A percentile compares a stretch with the other conserved stretches of the same genome.
Evolutionary conservation across 352 stramenopile species (phyloP).

Genomic region (Pythium periplocum): DNA sequence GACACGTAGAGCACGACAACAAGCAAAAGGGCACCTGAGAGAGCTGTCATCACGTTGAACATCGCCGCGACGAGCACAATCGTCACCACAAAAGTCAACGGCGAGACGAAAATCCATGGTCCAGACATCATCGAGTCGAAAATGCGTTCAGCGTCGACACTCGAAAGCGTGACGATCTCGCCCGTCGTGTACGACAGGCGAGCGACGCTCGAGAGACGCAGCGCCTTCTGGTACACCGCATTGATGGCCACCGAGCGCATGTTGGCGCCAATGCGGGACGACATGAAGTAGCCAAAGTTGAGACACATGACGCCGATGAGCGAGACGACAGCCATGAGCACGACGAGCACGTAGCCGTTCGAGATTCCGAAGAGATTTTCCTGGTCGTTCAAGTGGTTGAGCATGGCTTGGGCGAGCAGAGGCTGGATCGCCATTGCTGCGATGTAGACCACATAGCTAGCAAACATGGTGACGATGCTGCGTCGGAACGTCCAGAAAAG

Average conservation of each 20-base stretch:
- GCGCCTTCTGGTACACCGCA: slow-evolving; percentile 31
- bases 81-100: slow-evolving; percentile 24
- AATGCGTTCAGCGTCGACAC: slow-evolving; percentile 34
- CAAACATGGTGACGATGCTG: slow-evolving; percentile 19
- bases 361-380: slow-evolving; percentile 20
- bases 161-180: slow-evolving; percentile 33
- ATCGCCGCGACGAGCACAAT: slow-evolving; percentile 26
- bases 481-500: slow-evolving; percentile 21
- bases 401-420: slow-evolving; percentile 27
- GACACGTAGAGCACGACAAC: slow-evolving; percentile 17
- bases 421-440: slow-evolving; percentile 27
- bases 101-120: slow-evolving; percentile 23
- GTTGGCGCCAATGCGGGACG: slow-evolving; percentile 27
- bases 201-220: slow-evolving; percentile 24
- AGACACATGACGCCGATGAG: slow-evolving; percentile 26
- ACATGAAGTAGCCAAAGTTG: slow-evolving; percentile 27
- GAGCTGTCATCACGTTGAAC: slow-evolving; percentile 13
- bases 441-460: slow-evolving; percentile 22
- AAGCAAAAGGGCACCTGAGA: slow-evolving; percentile 16
- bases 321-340: slow-evolving; percentile 27
- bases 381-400: slow-evolving; percentile 26
- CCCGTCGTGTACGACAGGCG: slow-evolving; percentile 28
- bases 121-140: slow-evolving; percentile 30
- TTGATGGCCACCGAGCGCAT: slow-evolving; percentile 34
- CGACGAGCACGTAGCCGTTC: slow-evolving; percentile 25